Base-by-base conservation (phyloP, 192 early-diverging fungal genomes). In the Phycomyces nitens region DNA sequence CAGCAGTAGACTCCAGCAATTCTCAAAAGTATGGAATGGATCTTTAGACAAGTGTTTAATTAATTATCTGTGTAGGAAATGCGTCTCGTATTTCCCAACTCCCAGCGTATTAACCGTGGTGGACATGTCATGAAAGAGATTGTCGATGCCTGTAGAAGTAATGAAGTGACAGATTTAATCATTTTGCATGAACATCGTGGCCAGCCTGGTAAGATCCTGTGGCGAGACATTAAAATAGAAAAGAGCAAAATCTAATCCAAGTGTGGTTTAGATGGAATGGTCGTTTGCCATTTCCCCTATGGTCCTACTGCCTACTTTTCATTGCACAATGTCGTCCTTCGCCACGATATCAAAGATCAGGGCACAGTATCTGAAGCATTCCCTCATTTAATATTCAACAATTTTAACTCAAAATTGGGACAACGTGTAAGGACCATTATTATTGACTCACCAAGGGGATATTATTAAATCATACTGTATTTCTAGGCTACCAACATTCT, bases 241-340 rank as follows among this genome's bases (percentile, higher is more conserved):
- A 56, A n/a, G 39, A 14, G 43, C 0, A 62, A 16, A 39, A 8
- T 5, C 3, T 39, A 11, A 63, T 20, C 3, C 29, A n/a, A 53
- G 11, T 15, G n/a, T 38, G 42, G 24, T 8, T n/a, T 59, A 79
- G 95, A 97, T 83, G 93, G 94, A 34, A 88, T 99, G 82, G 85
- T 98, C 29, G 71, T 99, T 39, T 91, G 83, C 65, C 97, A 99
- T 69, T 89, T 99, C 67, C 97, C 97, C 42, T 94, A 99, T 76
- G 97, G 97, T 38, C 97, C 97, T 12, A 99, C 97, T 0, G 94
- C 94, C 20, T 94, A 94, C 77, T 99, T 99, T 77, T 92, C 94
- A 15, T 82, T 99, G 57, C 94, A 95, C 82, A 97, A 99, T 67
- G 95, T 99, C 38, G 95, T 98, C 1, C 77, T 99, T 60, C 85